Percentiles rank a stretch among this genome's conserved stretches.
Conservation (phyloP, 1,284 basidiomycete species). For the Termitomyces sp. region DNA sequence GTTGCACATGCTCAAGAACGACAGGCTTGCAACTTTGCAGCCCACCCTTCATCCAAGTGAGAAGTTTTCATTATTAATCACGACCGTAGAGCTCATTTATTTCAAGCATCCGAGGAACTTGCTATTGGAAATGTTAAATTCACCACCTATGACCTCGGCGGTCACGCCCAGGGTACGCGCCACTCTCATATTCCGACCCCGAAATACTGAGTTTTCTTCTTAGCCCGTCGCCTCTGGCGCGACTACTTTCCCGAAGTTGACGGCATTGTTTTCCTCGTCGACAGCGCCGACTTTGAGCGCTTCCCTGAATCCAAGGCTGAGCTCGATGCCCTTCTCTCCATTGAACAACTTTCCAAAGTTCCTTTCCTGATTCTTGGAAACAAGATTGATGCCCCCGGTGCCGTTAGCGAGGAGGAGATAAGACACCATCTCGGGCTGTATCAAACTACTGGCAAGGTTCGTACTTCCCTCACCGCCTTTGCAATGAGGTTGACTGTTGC, state of each 20-base stretch:
- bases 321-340: slow-evolving; percentile 90
- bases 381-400: slow-evolving; percentile 99
- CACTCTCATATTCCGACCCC: not conserved
- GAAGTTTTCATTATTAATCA: slow-evolving; percentile 18
- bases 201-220: slow-evolving; percentile 7
- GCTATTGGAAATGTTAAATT: slow-evolving; percentile 99
- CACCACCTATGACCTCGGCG: slow-evolving; percentile 97
- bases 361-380: slow-evolving; percentile 99
- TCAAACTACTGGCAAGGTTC: slow-evolving; percentile 98
- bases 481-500: not conserved
- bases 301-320: slow-evolving; percentile 96
- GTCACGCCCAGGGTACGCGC: slow-evolving; percentile 86
- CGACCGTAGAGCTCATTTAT: slow-evolving; percentile 5
- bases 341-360: slow-evolving; percentile 92
- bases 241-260: slow-evolving; percentile 99
- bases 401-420: slow-evolving; percentile 96
- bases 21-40: slow-evolving; percentile 95
- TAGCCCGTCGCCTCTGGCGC: slow-evolving; percentile 96
- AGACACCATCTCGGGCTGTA: slow-evolving; percentile 94
- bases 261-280: slow-evolving; percentile 98
- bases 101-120: slow-evolving; percentile 92
- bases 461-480: slow-evolving; percentile 18
- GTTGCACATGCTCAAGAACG: slow-evolving; percentile 99
- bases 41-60: slow-evolving; percentile 98
- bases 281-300: slow-evolving; percentile 94